Conservation (phyloP, 352 stramenopile species). For the Globisporangium barbulae region DNA sequence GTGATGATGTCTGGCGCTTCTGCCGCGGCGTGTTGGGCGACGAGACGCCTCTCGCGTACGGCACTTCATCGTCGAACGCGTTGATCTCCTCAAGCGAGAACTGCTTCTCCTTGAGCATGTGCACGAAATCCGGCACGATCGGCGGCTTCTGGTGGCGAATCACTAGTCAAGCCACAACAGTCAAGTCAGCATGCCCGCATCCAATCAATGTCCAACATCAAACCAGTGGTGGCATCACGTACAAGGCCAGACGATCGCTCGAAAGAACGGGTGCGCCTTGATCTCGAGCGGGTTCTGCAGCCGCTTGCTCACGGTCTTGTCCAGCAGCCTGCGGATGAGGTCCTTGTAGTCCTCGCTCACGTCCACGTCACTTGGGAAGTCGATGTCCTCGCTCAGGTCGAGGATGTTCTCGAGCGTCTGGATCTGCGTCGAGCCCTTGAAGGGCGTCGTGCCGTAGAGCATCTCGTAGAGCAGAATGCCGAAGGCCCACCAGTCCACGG, state of each 20-base stretch:
- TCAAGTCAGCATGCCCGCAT: not conserved
- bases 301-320: constrained; percentile 37
- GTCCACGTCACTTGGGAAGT: constrained; percentile 56
- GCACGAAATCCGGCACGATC: constrained; percentile 36
- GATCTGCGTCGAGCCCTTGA: constrained; percentile 38
- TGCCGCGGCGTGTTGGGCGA: constrained; percentile 18
- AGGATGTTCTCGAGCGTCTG: constrained; percentile 51
- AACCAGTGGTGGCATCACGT: constrained; percentile 21
- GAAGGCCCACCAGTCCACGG: constrained; percentile 68
- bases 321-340: constrained; percentile 54
- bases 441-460: constrained; percentile 48
- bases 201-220: not conserved
- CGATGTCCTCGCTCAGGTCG: constrained; percentile 42
- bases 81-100: constrained; percentile 23
- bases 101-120: constrained; percentile 28
- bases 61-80: constrained; percentile 41
- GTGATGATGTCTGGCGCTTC: constrained; percentile 1
- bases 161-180: constrained; percentile 18
- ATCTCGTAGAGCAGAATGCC: constrained; percentile 67
- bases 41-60: constrained; percentile 23
- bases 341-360: constrained; percentile 58
- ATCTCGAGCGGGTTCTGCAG: constrained; percentile 91
- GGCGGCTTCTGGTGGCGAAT: constrained; percentile 46
- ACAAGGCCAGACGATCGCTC: constrained; percentile 81
- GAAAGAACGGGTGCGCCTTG: constrained; percentile 92